phyloP scores from a whole-genome alignment of 257 asterid species.

The Jacaranda copaia region DNA sequence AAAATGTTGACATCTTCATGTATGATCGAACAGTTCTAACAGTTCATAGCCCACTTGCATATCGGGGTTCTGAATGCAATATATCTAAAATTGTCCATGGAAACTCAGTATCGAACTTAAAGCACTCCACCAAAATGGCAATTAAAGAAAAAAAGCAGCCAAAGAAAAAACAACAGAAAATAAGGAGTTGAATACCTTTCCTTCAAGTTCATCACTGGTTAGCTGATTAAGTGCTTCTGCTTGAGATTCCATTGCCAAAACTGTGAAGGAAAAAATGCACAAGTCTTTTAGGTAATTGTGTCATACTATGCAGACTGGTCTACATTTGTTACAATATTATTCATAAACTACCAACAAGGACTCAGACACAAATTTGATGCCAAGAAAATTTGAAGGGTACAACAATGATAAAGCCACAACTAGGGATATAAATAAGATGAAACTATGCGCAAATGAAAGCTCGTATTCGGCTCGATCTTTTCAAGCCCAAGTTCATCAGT shows the following conservation, averaged over 20 bases:
- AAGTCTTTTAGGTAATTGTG: conserved; percentile 31
- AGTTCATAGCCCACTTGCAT: no score
- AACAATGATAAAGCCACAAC: no score
- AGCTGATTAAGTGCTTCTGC: conserved; percentile 90
- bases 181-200: conserved; percentile 62
- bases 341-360: background rate
- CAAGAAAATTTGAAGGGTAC: background rate
- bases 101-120: background rate
- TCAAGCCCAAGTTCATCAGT: no score
- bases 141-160: background rate
- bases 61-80: no score
- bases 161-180: background rate
- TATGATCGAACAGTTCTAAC: no score
- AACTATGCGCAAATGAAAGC: no score
- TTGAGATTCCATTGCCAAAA: conserved; percentile 93
- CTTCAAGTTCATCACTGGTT: conserved; percentile 88
- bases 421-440: no score
- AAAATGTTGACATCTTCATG: no score
- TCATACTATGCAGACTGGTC: background rate
- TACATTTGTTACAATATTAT: background rate
- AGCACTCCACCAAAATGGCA: background rate
- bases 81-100: background rate
- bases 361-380: conserved; percentile 2
- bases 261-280: conserved; percentile 47
- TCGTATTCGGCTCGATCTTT: no score